These are phyloP conservation scores for Trichosporon sp. DNA, from an alignment of 1,284 basidiomycete genomes.

Conservation along the genomic window DNA sequence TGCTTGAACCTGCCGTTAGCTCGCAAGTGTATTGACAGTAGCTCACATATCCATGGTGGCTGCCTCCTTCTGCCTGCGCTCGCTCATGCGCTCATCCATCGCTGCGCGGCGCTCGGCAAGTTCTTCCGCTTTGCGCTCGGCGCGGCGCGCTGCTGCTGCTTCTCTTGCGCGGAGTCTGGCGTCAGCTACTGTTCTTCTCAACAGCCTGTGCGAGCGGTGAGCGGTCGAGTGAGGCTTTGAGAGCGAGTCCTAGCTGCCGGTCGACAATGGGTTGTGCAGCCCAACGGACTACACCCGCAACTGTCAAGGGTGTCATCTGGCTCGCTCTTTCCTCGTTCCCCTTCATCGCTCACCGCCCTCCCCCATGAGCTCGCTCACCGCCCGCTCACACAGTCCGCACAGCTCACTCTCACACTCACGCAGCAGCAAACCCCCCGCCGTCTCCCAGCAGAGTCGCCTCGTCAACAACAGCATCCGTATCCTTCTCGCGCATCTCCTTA, in stretches of 20 bases:
- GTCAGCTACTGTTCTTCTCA: not conserved
- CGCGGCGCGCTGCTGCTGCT: conserved; percentile 31
- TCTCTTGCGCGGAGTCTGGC: conserved; percentile 37
- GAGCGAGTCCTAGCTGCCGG: too few relatives aligned
- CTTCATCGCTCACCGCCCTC: too few relatives aligned
- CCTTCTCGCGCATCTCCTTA: conserved; percentile 41
- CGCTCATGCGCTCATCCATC: conserved; percentile 37
- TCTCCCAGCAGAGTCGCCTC: conserved; percentile 44
- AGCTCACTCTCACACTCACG: conserved; percentile 28
- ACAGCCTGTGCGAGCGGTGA: too few relatives aligned
- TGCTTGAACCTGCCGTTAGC: conserved; percentile 32
- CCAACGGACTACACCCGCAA: too few relatives aligned
- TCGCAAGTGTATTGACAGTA: not conserved
- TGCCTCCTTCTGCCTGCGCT: conserved; percentile 38
- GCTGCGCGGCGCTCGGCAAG: conserved; percentile 32
- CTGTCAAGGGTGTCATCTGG: too few relatives aligned
- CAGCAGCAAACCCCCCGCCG: conserved; percentile 38
- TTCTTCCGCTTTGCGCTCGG: conserved; percentile 30
- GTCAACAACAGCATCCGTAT: conserved; percentile 37
- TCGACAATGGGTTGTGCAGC: too few relatives aligned
- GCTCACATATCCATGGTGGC: conserved; percentile 47
- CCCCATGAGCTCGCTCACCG: too few relatives aligned
- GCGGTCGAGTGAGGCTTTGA: too few relatives aligned
- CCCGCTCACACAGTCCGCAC: too few relatives aligned
- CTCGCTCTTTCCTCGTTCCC: too few relatives aligned